Conservation (phyloP, 768 basidiomycete genomes). For the Mycena haematopus region DNA sequence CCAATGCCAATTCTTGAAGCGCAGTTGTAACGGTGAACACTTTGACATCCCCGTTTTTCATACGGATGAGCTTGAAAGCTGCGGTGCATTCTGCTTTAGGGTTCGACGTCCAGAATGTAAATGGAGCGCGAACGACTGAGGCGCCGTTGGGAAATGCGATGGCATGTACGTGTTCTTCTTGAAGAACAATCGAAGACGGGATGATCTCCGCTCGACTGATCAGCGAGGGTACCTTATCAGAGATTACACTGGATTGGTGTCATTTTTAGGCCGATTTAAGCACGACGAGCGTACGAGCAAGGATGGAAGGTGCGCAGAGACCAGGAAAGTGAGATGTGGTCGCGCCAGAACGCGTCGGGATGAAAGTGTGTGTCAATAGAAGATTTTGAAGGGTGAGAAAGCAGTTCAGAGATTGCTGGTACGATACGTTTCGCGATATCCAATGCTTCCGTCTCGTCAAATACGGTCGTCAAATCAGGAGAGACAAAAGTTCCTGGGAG, state of each 20-base stretch:
- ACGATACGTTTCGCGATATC: constrained; percentile 20
- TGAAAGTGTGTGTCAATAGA: constrained; percentile 24
- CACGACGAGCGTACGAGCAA: constrained; percentile 7
- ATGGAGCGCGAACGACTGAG: constrained; percentile 25
- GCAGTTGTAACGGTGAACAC: constrained; percentile 27
- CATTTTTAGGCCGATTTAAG: neutral
- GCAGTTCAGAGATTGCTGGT: constrained; percentile 10
- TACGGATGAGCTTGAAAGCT: constrained; percentile 28
- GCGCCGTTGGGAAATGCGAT: constrained; percentile 26
- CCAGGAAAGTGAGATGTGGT: constrained; percentile 40
- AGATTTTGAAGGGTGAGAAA: constrained; percentile 5
- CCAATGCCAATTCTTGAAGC: constrained; percentile 16
- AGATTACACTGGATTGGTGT: constrained; percentile 9
- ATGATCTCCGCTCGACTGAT: constrained; percentile 16
- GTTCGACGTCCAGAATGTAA: constrained; percentile 16
- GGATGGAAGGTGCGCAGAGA: constrained; percentile 39
- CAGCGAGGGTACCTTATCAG: constrained; percentile 11
- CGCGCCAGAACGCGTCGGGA: constrained; percentile 40
- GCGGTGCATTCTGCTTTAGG: constrained; percentile 24
- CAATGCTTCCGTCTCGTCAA: constrained; percentile 17
- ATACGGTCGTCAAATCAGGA: neutral
- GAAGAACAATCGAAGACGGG: constrained; percentile 18
- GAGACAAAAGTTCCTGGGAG: constrained; percentile 23
- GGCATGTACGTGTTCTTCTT: constrained; percentile 16
- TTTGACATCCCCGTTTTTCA: constrained; percentile 22